Percentiles rank a stretch among this genome's conserved stretches.
Evolutionary conservation across 768 basidiomycete species (phyloP).

Genomic region (Naematelia aurantialba): DNA sequence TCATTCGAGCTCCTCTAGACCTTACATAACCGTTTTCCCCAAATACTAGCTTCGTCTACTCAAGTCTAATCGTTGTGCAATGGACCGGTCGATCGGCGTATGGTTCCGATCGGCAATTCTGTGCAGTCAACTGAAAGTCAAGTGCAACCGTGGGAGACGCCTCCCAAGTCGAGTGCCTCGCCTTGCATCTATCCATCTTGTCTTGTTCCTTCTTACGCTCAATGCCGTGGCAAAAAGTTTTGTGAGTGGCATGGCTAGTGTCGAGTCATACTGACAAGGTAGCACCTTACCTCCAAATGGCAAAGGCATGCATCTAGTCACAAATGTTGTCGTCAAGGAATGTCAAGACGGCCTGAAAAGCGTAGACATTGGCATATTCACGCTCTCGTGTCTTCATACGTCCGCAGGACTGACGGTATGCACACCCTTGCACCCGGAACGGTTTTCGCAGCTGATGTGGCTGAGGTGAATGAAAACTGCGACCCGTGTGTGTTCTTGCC

Average conservation of each 20-base stretch:
- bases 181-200: conserved; percentile 1
- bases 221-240: conserved; percentile 93
- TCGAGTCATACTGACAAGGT: background rate
- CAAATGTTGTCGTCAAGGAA: conserved; percentile 65
- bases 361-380: conserved; percentile 79
- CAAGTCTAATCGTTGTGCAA: conserved; percentile 1
- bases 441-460: background rate
- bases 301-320: conserved; percentile 71
- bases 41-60: too few species aligned
- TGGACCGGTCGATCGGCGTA: background rate
- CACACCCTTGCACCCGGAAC: conserved; percentile 54
- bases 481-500: conserved; percentile 58
- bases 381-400: conserved; percentile 69
- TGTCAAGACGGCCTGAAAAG: conserved; percentile 67
- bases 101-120: background rate
- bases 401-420: conserved; percentile 59
- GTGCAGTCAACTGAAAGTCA: background rate
- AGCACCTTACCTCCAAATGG: conserved; percentile 43
- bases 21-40: too few species aligned
- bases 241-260: conserved; percentile 48
- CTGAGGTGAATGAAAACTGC: conserved; percentile 75
- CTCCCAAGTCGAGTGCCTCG: too few species aligned
- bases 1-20: too few species aligned
- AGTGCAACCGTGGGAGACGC: background rate
- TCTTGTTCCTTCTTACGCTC: too few species aligned